Evolutionary conservation across 1,284 basidiomycete species (phyloP).

Genomic region (Peniophora sp.): DNA sequence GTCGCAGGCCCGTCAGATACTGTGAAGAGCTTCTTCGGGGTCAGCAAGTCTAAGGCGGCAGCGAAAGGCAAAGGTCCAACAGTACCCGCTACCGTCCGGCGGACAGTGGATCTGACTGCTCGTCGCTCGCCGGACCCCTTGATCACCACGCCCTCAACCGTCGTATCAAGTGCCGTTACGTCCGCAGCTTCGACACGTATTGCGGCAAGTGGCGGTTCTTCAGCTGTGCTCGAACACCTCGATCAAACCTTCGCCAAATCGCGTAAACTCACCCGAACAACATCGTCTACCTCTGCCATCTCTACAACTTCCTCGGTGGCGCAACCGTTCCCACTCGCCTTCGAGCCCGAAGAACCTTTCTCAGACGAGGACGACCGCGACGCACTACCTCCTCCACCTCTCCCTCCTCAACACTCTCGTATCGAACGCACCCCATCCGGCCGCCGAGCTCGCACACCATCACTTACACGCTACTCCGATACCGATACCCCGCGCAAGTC

Average conservation of each 20-base stretch:
- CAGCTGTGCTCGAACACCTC: neutral
- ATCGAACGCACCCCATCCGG: slow-evolving; percentile 2
- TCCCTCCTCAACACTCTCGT: neutral
- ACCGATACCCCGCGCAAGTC: slow-evolving; percentile 11
- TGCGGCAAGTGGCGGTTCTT: neutral
- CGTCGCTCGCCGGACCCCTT: neutral
- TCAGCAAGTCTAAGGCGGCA: slow-evolving; percentile 1
- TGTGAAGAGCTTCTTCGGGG: slow-evolving; percentile 7
- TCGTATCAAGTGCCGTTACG: neutral
- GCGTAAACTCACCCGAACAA: neutral
- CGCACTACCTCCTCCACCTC: slow-evolving; percentile 1
- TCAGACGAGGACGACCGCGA: slow-evolving; percentile 6
- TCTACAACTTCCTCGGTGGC: neutral
- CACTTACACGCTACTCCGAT: neutral
- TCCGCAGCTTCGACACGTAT: neutral
- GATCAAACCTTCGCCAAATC: neutral
- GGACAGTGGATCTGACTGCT: neutral
- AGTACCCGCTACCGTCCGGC: neutral
- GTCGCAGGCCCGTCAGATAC: neutral
- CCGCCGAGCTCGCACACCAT: neutral
- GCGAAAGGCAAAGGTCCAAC: neutral
- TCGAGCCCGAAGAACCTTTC: slow-evolving; percentile 6
- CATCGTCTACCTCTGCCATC: neutral
- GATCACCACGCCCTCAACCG: neutral
- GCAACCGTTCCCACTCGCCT: slow-evolving; percentile 17